Evolutionary conservation across 2,329 filamentous ascomycete species (phyloP), one percentile per base, ranked within the genome.

Genomic region (Byssochlamys sp.): DNA sequence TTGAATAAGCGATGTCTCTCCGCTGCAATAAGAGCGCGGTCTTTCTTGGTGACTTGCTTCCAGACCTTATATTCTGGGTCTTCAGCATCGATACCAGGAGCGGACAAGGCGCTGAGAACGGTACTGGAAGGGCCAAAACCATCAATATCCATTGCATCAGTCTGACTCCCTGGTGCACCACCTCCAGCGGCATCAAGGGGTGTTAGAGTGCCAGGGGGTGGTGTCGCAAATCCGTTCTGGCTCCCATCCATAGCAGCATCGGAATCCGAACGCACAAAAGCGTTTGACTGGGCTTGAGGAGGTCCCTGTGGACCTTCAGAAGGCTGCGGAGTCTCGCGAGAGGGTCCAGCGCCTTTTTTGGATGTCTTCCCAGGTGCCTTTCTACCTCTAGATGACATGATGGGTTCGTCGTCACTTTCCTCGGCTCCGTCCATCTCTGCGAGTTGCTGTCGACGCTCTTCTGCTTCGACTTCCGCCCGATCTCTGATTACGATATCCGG

Each of bases 11-110:
- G 84, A 71, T 91, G 86, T 31, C 94, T 84, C 69, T 96, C 90
- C 62, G 91, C 90, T 59, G 94, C 88, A 55, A 92, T 84, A 26
- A 88, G 78, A 3, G 94, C 94, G 61, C 94, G 86, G 67, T 96
- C 91, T 70, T 94, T 96, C 75, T 97, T 97, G 1, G 94, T 99
- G 48, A 96, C 90, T 73, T 97, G 92, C 76, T 97, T 99, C 94
- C 95, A 99, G 35, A 94, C 89, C 71, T 95, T 95, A 76, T 94
- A 96, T 69, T 96, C 92, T 1, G 82, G 77, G 58, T 97, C 91
- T 65, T 97, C 91, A 65, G 95, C 85, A 63, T 90, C 90, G 11
- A 83, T 81, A 64, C 95, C 89, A 65, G 95, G 88, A 12, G 79
- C 81, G 29, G 83, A 82, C 58, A 87, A 81, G 14, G 83, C 83